Percentiles rank a stretch among this genome's conserved stretches.
phyloP scores from a whole-genome alignment of 495 filamentous ascomycete species.

The Neurospora cerealis region DNA sequence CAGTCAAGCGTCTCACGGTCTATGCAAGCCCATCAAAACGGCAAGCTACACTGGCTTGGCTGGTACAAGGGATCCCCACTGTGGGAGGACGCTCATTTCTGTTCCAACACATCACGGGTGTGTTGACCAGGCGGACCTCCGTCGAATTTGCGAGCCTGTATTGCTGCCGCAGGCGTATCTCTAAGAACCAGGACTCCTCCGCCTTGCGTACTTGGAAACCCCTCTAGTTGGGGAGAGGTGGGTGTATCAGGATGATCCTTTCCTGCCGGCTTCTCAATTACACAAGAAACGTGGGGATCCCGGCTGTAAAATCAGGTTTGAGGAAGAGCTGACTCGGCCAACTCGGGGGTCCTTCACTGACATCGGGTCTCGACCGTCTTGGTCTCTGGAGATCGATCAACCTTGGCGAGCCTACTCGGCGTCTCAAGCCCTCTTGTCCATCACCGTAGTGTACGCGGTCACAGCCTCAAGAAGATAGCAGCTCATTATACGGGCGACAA shows the following conservation, averaged over 20 bases:
- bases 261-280: not conserved
- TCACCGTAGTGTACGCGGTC: conserved; percentile 1
- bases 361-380: not conserved
- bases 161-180: not conserved
- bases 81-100: not conserved
- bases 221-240: not conserved
- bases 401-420: not conserved
- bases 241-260: not conserved
- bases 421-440: not conserved
- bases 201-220: not conserved
- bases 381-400: not conserved
- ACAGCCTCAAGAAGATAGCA: not conserved
- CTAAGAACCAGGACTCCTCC: not conserved
- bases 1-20: conserved; percentile 16
- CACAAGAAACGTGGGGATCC: not conserved
- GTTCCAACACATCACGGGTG: not conserved
- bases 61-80: conserved; percentile 5
- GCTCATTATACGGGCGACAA: conserved; percentile 5
- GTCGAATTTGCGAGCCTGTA: not conserved
- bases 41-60: conserved; percentile 11
- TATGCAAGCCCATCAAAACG: conserved; percentile 16
- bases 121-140: not conserved
- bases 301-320: not conserved
- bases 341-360: not conserved
- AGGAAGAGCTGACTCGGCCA: not conserved